Percentiles rank a stretch among this genome's conserved stretches.
phyloP scores from a whole-genome alignment of 1,284 basidiomycete species.

The Naganishia liquefaciens region DNA sequence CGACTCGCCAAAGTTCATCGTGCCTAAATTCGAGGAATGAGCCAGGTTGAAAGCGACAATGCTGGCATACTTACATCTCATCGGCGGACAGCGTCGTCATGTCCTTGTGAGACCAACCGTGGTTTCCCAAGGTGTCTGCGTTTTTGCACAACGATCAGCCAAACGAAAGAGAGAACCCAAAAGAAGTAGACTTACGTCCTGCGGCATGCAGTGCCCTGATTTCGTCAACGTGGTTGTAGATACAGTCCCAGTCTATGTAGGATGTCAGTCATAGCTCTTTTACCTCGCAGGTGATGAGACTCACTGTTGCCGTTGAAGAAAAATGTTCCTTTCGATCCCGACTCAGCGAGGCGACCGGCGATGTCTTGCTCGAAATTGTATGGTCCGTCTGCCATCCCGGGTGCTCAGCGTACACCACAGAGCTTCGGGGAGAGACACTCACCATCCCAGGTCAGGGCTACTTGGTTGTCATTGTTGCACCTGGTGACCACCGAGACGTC shows the following conservation, averaged over 20 bases:
- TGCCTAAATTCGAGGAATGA: neutral
- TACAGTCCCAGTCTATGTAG: conserved; percentile 55
- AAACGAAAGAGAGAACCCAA: too few species aligned
- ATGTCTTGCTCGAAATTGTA: conserved; percentile 56
- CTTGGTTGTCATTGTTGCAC: conserved; percentile 26
- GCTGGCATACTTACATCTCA: conserved; percentile 17
- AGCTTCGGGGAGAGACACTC: too few species aligned
- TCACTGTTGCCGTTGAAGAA: conserved; percentile 58
- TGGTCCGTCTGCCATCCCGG: conserved; percentile 54
- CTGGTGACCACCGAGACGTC: conserved; percentile 1
- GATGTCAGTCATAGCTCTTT: conserved; percentile 51
- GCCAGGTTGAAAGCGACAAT: neutral
- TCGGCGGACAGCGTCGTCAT: conserved; percentile 51
- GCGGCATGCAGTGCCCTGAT: conserved; percentile 45
- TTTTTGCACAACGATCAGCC: too few species aligned
- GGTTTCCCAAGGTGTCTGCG: conserved; percentile 62
- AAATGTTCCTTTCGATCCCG: conserved; percentile 59
- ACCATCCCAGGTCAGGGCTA: conserved; percentile 59
- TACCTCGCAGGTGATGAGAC: conserved; percentile 45
- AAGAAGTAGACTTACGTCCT: conserved; percentile 36
- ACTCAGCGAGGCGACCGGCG: conserved; percentile 50
- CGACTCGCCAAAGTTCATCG: conserved; percentile 50
- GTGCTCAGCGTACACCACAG: too few species aligned
- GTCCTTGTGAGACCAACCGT: conserved; percentile 62
- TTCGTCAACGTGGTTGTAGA: conserved; percentile 56